Percentiles rank a stretch among this genome's conserved stretches.
phyloP scores from a whole-genome alignment of 1,284 basidiomycete species.

The Leccinum pachyderme region DNA sequence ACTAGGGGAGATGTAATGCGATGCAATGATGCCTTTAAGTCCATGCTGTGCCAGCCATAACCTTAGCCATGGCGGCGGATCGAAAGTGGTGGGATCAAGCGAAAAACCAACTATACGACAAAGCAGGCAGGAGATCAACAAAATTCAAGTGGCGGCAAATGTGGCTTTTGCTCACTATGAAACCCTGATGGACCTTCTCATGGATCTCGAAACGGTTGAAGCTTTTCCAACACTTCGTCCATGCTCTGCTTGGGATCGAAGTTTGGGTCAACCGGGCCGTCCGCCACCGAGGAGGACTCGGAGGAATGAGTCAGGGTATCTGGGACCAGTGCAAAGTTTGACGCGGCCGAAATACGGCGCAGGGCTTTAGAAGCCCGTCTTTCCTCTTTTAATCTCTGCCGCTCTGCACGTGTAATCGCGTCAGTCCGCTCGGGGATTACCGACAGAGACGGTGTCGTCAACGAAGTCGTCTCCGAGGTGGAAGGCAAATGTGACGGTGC shows the following conservation, averaged over 20 bases:
- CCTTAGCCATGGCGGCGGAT: constrained; percentile 14
- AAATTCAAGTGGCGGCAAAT: not conserved
- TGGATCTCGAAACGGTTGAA: constrained; percentile 34
- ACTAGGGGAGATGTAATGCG: constrained; percentile 17
- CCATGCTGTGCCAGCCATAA: constrained; percentile 14
- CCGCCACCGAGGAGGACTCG: constrained; percentile 10
- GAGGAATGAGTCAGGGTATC: constrained; percentile 19
- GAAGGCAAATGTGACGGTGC: constrained; percentile 18
- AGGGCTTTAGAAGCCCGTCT: constrained; percentile 35
- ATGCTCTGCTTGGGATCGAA: constrained; percentile 37
- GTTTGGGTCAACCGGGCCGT: constrained; percentile 29
- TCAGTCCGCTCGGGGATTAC: constrained; percentile 30
- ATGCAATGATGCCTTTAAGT: constrained; percentile 27
- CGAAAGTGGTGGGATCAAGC: constrained; percentile 7
- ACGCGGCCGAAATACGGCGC: constrained; percentile 37
- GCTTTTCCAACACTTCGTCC: constrained; percentile 39
- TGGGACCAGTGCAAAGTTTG: constrained; percentile 23
- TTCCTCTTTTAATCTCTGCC: constrained; percentile 34
- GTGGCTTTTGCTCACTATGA: not conserved
- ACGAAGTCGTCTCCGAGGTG: constrained; percentile 13
- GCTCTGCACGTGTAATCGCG: constrained; percentile 29
- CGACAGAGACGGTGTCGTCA: constrained; percentile 23
- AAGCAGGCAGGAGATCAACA: constrained; percentile 10
- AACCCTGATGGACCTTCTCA: constrained; percentile 14
- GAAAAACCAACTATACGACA: constrained; percentile 10